phyloP scores from a whole-genome alignment of 2,329 filamentous ascomycete species.

The Botrytis galanthina region DNA sequence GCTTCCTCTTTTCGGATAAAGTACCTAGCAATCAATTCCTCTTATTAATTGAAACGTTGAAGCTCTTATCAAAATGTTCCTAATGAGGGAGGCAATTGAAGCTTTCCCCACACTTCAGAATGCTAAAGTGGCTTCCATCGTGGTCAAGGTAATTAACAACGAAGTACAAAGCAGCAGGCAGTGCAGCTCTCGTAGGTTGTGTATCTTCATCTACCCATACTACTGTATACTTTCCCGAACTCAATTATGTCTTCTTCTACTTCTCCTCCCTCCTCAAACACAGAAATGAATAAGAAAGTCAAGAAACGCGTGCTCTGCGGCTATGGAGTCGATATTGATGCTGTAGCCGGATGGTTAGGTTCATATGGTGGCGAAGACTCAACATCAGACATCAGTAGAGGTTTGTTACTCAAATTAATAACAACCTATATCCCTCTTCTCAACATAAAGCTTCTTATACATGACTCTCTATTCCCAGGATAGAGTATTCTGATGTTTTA shows the following conservation, averaged over 20 bases:
- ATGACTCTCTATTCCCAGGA: not conserved
- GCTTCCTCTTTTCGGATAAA: not conserved
- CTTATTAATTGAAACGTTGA: constrained; percentile 2
- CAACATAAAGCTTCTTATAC: too few relatives aligned
- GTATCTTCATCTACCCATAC: not conserved
- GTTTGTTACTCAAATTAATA: constrained; percentile 39
- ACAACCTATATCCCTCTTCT: not conserved
- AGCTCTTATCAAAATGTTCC: not conserved
- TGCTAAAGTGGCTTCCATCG: not conserved
- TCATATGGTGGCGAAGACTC: constrained; percentile 73
- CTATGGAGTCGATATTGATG: constrained; percentile 73
- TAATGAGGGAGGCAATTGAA: not conserved
- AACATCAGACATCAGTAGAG: constrained; percentile 69
- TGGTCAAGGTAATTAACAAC: not conserved
- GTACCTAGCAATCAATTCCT: not conserved
- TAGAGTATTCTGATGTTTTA: not conserved
- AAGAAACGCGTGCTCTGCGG: constrained; percentile 54
- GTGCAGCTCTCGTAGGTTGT: not conserved
- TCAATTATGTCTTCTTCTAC: not conserved
- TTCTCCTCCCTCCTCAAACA: not conserved
- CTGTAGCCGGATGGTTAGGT: constrained; percentile 74
- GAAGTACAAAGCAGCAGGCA: not conserved
- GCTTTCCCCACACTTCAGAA: constrained; percentile 1
- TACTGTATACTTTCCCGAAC: not conserved
- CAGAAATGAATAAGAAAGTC: constrained; percentile 37